Evolutionary conservation across 257 asterid species (phyloP).

Genomic region (Przewalskia tangutica): DNA sequence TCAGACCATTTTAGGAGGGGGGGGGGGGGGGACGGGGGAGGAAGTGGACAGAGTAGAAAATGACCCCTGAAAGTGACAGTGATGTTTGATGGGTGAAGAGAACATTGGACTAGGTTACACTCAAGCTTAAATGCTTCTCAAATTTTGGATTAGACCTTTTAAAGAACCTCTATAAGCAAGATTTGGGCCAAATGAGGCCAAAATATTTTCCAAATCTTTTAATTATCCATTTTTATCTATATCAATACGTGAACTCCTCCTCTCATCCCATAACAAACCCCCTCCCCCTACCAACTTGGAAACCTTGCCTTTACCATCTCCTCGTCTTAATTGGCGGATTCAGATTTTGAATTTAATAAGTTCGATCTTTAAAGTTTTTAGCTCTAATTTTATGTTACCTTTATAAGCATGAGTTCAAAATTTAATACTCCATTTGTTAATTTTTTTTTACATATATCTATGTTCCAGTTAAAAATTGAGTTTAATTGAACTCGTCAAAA

Average conservation of each 20-base stretch:
- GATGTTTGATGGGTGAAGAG: conserved; percentile 29
- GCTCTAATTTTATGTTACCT: too few relatives aligned
- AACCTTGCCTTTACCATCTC: background rate
- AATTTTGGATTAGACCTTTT: conserved; percentile 17
- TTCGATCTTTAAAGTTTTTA: too few relatives aligned
- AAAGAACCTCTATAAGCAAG: background rate
- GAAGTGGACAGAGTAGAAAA: conserved; percentile 26
- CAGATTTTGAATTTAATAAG: background rate
- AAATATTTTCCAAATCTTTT: background rate
- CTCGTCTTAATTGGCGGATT: background rate
- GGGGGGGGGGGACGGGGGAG: background rate
- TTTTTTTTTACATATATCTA: background rate
- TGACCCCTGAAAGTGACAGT: conserved; percentile 34
- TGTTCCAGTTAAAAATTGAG: background rate
- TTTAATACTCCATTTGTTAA: background rate
- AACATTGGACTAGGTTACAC: conserved; percentile 41
- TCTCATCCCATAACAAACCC: background rate
- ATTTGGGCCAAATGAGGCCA: background rate
- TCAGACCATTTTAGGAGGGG: too few relatives aligned
- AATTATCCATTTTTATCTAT: background rate
- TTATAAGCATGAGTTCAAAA: background rate
- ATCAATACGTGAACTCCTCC: background rate
- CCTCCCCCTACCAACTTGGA: background rate
- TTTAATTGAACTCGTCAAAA: background rate
- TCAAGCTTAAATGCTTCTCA: conserved; percentile 16